These are phyloP conservation scores for Beauveria sp. DNA, from an alignment of 2,329 filamentous ascomycete species.

Conservation along the genomic window DNA sequence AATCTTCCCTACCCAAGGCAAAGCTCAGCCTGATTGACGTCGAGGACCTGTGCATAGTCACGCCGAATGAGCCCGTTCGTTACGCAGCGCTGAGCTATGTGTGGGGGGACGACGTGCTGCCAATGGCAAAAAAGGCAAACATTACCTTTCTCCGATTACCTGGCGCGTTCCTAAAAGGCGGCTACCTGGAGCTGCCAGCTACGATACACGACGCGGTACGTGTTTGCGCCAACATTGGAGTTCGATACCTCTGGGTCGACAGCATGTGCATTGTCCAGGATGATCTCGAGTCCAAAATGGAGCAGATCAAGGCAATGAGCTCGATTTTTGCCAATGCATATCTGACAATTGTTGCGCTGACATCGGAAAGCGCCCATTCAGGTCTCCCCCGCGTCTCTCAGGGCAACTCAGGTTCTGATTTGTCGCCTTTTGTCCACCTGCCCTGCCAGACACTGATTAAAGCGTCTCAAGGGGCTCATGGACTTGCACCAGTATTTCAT, in stretches of 20 bases:
- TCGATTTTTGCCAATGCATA: slow-evolving; percentile 8
- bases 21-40: slow-evolving; percentile 10
- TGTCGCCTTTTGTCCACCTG: slow-evolving; percentile 1
- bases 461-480: not conserved
- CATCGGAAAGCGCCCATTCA: not conserved
- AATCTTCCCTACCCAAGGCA: not conserved
- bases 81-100: slow-evolving; percentile 12
- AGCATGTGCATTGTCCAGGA: slow-evolving; percentile 12
- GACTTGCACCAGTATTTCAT: not conserved
- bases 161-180: not conserved
- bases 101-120: not conserved
- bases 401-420: not conserved
- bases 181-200: slow-evolving; percentile 1
- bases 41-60: slow-evolving; percentile 9
- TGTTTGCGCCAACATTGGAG: slow-evolving; percentile 7
- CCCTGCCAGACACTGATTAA: slow-evolving; percentile 1
- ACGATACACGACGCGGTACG: slow-evolving; percentile 10
- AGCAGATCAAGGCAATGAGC: slow-evolving; percentile 11
- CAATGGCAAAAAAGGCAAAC: slow-evolving; percentile 1
- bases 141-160: not conserved
- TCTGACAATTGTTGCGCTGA: slow-evolving; percentile 4
- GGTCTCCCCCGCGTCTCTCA: not conserved
- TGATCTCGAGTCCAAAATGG: slow-evolving; percentile 4
- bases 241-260: slow-evolving; percentile 13
- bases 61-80: slow-evolving; percentile 2